A percentile compares a stretch with the other conserved stretches of the same genome.
phyloP scores from a whole-genome alignment of 2,329 filamentous ascomycete species.

The Alternaria incomplexa region DNA sequence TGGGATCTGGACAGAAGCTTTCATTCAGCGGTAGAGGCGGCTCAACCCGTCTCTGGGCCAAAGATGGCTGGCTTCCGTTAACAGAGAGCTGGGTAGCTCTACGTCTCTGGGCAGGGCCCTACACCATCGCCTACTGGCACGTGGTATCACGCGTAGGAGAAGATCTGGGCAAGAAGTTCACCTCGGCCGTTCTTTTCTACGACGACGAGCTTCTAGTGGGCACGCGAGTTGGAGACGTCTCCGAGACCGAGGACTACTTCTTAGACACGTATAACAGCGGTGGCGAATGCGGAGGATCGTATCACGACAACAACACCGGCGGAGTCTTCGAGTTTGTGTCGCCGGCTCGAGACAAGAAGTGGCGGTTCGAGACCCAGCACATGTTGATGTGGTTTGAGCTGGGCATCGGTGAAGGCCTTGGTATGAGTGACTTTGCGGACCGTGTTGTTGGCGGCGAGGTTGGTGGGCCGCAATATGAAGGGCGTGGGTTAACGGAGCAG shows the following conservation, averaged over 20 bases:
- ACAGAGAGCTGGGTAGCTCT: not conserved
- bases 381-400: not conserved
- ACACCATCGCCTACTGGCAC: not conserved
- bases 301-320: not conserved
- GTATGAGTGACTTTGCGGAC: not conserved
- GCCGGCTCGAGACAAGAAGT: not conserved
- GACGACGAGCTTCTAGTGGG: not conserved
- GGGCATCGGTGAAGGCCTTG: not conserved
- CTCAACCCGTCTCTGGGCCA: not conserved
- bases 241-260: not conserved
- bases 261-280: not conserved
- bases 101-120: not conserved
- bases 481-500: not conserved
- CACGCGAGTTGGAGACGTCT: not conserved
- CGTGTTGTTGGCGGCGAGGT: not conserved
- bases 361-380: not conserved
- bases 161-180: not conserved
- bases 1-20: not conserved
- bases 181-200: not conserved
- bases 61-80: not conserved
- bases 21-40: not conserved
- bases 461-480: not conserved
- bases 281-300: not conserved
- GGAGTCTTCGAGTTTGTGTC: not conserved
- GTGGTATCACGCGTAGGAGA: not conserved